Percentiles rank a stretch among this genome's conserved stretches.
These are phyloP conservation scores for Candida vaughaniae DNA, from an alignment of 805 yeast genomes.

Conservation along the genomic window DNA sequence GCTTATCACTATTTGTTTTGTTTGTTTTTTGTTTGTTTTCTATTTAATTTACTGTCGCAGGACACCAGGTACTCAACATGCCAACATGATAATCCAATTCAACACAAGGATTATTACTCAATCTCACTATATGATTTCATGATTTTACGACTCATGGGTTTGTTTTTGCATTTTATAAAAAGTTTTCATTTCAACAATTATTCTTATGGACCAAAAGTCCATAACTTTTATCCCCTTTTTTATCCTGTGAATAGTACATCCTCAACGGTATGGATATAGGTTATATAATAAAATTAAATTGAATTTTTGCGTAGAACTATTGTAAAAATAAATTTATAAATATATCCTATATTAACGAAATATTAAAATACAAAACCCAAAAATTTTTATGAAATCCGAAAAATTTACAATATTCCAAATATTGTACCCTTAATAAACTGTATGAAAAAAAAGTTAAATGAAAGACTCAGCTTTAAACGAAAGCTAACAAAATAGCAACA, in stretches of 20 bases:
- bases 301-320: not conserved
- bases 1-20: too few relatives aligned
- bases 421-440: too few relatives aligned
- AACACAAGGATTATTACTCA: slow-evolving; percentile 18
- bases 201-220: too few relatives aligned
- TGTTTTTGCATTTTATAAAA: slow-evolving; percentile 9
- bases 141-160: slow-evolving; percentile 9
- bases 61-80: slow-evolving; percentile 34
- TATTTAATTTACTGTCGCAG: slow-evolving; percentile 14
- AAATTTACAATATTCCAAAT: not conserved
- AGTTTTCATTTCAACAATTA: slow-evolving; percentile 31
- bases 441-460: not conserved
- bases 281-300: not conserved
- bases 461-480: too few relatives aligned
- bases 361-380: not conserved
- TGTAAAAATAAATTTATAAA: too few relatives aligned
- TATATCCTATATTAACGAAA: not conserved
- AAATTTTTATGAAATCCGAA: too few relatives aligned
- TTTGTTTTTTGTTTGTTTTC: slow-evolving; percentile 7
- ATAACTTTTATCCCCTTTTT: slow-evolving; percentile 18
- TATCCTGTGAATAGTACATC: slow-evolving; percentile 45
- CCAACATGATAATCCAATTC: slow-evolving; percentile 24
- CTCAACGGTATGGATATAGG: slow-evolving; percentile 45
- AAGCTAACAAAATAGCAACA: slow-evolving; percentile 3
- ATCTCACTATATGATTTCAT: slow-evolving; percentile 2